Percentiles rank a stretch among this genome's conserved stretches.
phyloP scores from a whole-genome alignment of 2,329 filamentous ascomycete species.

The Stagonosporopsis chrysanthemi region DNA sequence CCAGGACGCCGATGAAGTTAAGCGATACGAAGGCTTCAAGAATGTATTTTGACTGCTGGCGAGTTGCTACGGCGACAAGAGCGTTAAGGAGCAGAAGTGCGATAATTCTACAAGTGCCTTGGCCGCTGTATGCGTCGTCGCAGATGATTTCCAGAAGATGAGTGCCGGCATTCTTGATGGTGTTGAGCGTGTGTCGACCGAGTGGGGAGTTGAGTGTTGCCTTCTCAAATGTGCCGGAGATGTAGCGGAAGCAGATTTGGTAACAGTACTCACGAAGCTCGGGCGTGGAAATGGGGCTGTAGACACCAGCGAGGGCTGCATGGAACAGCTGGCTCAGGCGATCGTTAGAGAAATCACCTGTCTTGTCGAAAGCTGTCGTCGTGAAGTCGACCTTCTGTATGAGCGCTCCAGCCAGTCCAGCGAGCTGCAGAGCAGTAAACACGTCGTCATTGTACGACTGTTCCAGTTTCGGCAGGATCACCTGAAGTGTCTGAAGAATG shows the following conservation, averaged over 20 bases:
- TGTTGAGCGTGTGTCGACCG: slow-evolving; percentile 65
- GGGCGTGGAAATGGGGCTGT: slow-evolving; percentile 73
- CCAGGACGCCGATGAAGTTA: slow-evolving; percentile 89
- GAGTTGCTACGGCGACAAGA: slow-evolving; percentile 75
- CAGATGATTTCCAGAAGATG: slow-evolving; percentile 85
- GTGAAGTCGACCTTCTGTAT: slow-evolving; percentile 74
- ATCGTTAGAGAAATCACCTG: slow-evolving; percentile 80
- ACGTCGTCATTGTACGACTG: slow-evolving; percentile 73
- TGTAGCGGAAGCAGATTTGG: slow-evolving; percentile 86
- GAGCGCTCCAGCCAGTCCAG: slow-evolving; percentile 75
- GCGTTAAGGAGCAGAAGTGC: slow-evolving; percentile 85
- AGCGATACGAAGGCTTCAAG: slow-evolving; percentile 81
- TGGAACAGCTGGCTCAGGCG: slow-evolving; percentile 93
- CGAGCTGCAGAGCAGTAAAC: slow-evolving; percentile 76
- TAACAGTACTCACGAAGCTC: slow-evolving; percentile 86
- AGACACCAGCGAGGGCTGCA: slow-evolving; percentile 79
- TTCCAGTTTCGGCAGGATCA: slow-evolving; percentile 88
- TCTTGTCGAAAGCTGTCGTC: slow-evolving; percentile 54
- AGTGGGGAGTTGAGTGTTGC: slow-evolving; percentile 45
- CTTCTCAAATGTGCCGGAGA: slow-evolving; percentile 70
- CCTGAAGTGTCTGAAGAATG: slow-evolving; percentile 84
- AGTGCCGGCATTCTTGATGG: slow-evolving; percentile 81
- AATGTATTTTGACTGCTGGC: slow-evolving; percentile 75
- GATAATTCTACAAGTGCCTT: slow-evolving; percentile 81
- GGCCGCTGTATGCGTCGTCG: slow-evolving; percentile 89